phyloP scores from a whole-genome alignment of 768 basidiomycete genomes.

The Leccinum disarticulatum region DNA sequence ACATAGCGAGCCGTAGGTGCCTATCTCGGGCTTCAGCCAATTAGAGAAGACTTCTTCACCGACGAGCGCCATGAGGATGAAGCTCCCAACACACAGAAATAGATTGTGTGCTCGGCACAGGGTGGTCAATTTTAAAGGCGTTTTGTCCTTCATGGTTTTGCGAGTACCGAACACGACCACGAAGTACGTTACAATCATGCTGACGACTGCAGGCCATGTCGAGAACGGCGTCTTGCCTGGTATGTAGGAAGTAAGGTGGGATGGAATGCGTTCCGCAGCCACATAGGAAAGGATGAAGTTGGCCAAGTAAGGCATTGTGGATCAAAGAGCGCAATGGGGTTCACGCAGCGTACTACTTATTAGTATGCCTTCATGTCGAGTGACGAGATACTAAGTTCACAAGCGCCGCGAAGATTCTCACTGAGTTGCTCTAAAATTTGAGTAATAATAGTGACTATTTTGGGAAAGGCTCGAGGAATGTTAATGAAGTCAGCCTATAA shows the following conservation, averaged over 20 bases:
- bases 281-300: constrained; percentile 59
- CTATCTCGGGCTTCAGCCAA: constrained; percentile 68
- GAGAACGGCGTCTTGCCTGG: constrained; percentile 78
- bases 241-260: constrained; percentile 61
- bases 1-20: constrained; percentile 77
- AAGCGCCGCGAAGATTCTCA: too few species aligned
- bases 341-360: too few species aligned
- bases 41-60: constrained; percentile 86
- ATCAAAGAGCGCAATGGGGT: not conserved
- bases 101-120: constrained; percentile 89
- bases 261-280: constrained; percentile 52
- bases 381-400: too few species aligned
- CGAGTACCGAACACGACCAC: constrained; percentile 81
- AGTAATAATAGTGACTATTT: too few species aligned
- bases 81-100: constrained; percentile 76
- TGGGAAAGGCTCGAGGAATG: too few species aligned
- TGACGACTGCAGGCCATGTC: constrained; percentile 64
- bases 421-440: too few species aligned
- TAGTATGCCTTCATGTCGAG: too few species aligned
- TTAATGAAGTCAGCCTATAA: too few species aligned
- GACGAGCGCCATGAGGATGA: constrained; percentile 76
- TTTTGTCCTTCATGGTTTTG: constrained; percentile 75
- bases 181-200: constrained; percentile 74
- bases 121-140: constrained; percentile 67
- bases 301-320: constrained; percentile 65